A percentile compares a stretch with the other conserved stretches of the same genome.
Evolutionary conservation across 331 rosid genomes (phyloP).

Genomic region (Cydonia oblonga): DNA sequence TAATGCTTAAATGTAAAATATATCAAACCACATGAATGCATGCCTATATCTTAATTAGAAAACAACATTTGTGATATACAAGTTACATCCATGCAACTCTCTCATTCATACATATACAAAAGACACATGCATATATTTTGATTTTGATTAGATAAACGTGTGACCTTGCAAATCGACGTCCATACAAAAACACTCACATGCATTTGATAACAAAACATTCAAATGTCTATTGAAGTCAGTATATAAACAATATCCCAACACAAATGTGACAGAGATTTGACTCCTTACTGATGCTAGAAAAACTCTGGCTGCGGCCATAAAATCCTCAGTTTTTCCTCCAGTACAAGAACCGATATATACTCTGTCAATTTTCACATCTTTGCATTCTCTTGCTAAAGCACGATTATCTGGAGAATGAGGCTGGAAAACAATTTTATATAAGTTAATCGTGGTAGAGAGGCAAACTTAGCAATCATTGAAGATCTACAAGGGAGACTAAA

Average conservation of each 20-base stretch:
- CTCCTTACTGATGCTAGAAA: conserved; percentile 70
- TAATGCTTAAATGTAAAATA: background rate
- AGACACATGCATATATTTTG: background rate
- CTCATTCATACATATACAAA: too few species aligned
- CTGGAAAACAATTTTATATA: conserved; percentile 30
- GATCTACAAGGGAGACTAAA: background rate
- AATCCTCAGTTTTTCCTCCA: conserved; percentile 94
- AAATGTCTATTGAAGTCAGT: background rate
- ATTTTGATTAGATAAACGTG: background rate
- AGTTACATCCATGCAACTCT: background rate
- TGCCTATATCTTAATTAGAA: background rate
- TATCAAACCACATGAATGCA: too few species aligned
- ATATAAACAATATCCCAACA: background rate
- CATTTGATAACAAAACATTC: background rate
- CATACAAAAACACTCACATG: background rate
- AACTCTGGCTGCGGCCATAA: conserved; percentile 82
- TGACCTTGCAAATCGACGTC: background rate
- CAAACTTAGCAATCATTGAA: background rate
- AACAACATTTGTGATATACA: background rate
- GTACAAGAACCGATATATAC: conserved; percentile 97
- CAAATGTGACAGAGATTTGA: conserved; percentile 7
- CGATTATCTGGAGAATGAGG: conserved; percentile 99
- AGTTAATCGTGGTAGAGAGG: background rate
- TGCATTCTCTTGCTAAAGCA: conserved; percentile 94
- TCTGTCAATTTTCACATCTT: conserved; percentile 90